Base-by-base conservation (phyloP, 1,284 basidiomycete species). In the Cryptococcus sp. region DNA sequence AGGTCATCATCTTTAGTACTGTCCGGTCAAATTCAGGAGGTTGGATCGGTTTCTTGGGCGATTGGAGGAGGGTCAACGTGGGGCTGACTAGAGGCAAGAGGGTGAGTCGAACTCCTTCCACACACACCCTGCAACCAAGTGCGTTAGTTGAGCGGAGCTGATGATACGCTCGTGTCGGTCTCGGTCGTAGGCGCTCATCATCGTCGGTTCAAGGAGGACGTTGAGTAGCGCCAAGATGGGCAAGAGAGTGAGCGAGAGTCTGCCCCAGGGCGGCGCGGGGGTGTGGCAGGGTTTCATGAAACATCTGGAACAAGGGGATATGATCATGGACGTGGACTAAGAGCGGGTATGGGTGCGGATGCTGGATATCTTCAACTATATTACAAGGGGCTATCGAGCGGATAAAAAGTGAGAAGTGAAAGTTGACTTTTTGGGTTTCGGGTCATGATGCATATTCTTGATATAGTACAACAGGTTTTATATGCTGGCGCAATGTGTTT, bases 1-100 rank as follows among this genome's bases (percentile, higher is more conserved):
- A 89, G 15, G 86, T 93, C 27, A 90, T 96, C 66, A 82, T 96
- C 51, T 93, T 96, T 72, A 91, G 89, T 45, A 93, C 92, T 0
- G 91, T 93, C 47, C 84, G 93, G 52, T 89, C 88, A 70, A 93
- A 94, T 69, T 63, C 80, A 6, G 77, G 71, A 6, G 89, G 89
- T 17, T 83, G 84, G 65, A 90, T 92, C 73, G 93, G 93, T 0
- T 96, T 96, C 78, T 81, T 97, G 22, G 90, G 88, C n/a, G 93
- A 97, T 76, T 83, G 86, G 65, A 81, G 93, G 56, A 79, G 93
- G 64, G 81, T 96, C 62, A 94, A 94, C 73, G 92, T 95, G 11
- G 92, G 90, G 0, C 80, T 94, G 62, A 95, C 92, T 47, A 81
- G 92, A 20, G 91, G 91, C 10, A 89, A 88, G 78, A 81, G 89